Percentiles rank a stretch among this genome's conserved stretches.
Evolutionary conservation across 768 basidiomycete genomes (phyloP).

Genomic region (Boletus rubroflammeus): DNA sequence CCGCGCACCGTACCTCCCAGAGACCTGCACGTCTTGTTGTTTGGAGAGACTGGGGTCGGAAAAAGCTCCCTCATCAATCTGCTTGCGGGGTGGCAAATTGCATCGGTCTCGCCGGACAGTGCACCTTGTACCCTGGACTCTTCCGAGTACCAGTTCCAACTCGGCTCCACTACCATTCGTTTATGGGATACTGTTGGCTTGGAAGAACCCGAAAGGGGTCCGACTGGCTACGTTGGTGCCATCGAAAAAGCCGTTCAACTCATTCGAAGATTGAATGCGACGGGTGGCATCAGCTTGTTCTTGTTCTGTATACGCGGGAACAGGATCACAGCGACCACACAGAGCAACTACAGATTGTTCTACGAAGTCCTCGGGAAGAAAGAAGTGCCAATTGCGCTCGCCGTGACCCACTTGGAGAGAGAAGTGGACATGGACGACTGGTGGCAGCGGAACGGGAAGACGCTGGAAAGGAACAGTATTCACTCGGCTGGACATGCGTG

Average conservation of each 20-base stretch:
- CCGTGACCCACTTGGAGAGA: slow-evolving; percentile 39
- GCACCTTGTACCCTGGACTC: slow-evolving; percentile 34
- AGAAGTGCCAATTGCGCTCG: slow-evolving; percentile 38
- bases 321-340: slow-evolving; percentile 28
- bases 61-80: slow-evolving; percentile 29
- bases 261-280: slow-evolving; percentile 28
- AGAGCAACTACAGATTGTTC: slow-evolving; percentile 25
- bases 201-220: slow-evolving; percentile 26
- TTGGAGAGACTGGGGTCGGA: slow-evolving; percentile 35
- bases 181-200: slow-evolving; percentile 35
- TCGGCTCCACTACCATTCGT: slow-evolving; percentile 21
- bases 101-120: slow-evolving; percentile 22
- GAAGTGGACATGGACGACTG: slow-evolving; percentile 32
- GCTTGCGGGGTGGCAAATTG: slow-evolving; percentile 25
- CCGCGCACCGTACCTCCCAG: slow-evolving; percentile 16
- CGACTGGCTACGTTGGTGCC: slow-evolving; percentile 21
- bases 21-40: slow-evolving; percentile 35
- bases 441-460: slow-evolving; percentile 27
- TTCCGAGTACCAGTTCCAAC: slow-evolving; percentile 25
- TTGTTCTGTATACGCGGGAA: slow-evolving; percentile 40
- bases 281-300: slow-evolving; percentile 39
- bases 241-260: slow-evolving; percentile 33
- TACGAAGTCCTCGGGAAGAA: slow-evolving; percentile 28
- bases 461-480: slow-evolving; percentile 21
- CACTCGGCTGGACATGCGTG: slow-evolving; percentile 30